Evolutionary conservation across 176 grass and related monocot genomes (phyloP).

Genomic region (Elaeis guineensis): DNA sequence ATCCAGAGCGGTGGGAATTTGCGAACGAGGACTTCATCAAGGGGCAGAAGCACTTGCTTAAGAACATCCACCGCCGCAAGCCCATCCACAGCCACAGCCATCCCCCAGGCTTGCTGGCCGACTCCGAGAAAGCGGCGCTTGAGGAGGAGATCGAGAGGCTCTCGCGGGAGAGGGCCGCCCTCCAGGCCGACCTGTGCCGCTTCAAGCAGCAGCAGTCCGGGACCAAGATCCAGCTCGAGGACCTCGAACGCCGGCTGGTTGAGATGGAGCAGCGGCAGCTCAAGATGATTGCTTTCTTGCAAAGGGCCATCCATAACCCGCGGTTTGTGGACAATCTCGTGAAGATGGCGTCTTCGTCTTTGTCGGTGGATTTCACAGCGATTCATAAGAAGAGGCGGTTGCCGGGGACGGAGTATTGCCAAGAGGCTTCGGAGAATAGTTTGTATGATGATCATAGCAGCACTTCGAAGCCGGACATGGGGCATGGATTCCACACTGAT

Average conservation of each 20-base stretch:
- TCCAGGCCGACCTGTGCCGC: constrained; percentile 50
- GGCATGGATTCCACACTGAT: constrained; percentile 38
- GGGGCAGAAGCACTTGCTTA: constrained; percentile 86
- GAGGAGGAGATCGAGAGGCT: constrained; percentile 92
- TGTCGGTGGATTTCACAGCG: constrained; percentile 7
- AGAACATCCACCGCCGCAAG: constrained; percentile 83
- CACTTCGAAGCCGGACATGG: constrained; percentile 56
- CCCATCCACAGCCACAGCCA: constrained; percentile 94
- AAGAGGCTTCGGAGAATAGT: constrained; percentile 34
- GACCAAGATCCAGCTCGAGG: constrained; percentile 55
- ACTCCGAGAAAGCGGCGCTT: constrained; percentile 53
- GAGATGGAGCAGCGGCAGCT: constrained; percentile 77
- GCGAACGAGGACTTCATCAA: constrained; percentile 82
- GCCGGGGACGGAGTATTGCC: constrained; percentile 34
- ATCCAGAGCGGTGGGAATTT: constrained; percentile 94
- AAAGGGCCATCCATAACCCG: constrained; percentile 55
- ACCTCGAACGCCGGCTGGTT: constrained; percentile 55
- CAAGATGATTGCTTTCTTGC: constrained; percentile 80
- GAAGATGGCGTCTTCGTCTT: constrained; percentile 57
- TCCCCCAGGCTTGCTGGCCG: constrained; percentile 33
- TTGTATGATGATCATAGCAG: constrained; percentile 75
- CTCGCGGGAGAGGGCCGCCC: constrained; percentile 41
- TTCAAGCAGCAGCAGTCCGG: constrained; percentile 65
- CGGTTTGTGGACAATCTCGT: constrained; percentile 62
- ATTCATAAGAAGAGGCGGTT: constrained; percentile 77